Evolutionary conservation across 2,329 filamentous ascomycete genomes (phyloP), one percentile per base, ranked within the genome.

Genomic region (Kalmusia sp.): DNA sequence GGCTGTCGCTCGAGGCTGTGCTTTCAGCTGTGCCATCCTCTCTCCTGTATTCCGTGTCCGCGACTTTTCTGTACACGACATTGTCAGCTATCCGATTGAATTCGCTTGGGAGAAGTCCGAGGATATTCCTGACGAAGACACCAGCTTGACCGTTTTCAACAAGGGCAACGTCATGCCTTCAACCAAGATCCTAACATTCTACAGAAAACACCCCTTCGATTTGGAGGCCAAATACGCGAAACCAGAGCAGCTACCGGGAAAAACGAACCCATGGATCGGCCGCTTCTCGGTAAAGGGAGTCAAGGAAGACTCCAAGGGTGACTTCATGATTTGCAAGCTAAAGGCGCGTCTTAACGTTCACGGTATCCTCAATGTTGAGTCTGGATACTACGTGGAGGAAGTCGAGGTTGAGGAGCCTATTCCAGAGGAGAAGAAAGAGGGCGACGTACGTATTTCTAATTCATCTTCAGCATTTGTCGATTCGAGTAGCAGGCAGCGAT

Each of bases 251-350:
- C 87, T 99, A 7, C 95, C 95, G 15, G 92, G 93, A 69, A 96
- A 93, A 83, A 83, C 89, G 58, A 91, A 92, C 74, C 91, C 95
- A 41, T 98, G 93, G 90, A 97, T 99, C 65, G 95, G 95, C 52
- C 88, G 92, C 61, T 99, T 99, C 82, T 96, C 93, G 35, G 92
- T 99, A 76, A 99, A 99, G 86, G 91, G 90, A 39, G 93, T 99
- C 72, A 93, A 97, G 84, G 89, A 92, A 34, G 92, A 96, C 72
- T 85, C 88, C 63, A 93, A 95, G 74, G 91, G 96, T 55, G 95
- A 98, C 75, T 99, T 98, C 77, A 98, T 99, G 93, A 96, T 98
- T 71, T 99, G 95, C 89, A 99, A 99, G 83, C 88, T 99, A 58
- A 98, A 98, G 86, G 93, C 95, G 41, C 88, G 95, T 60, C 86